These are phyloP conservation scores for Stemphylium lycopersici DNA, from an alignment of 2,329 filamentous ascomycete genomes.

Conservation along the genomic window DNA sequence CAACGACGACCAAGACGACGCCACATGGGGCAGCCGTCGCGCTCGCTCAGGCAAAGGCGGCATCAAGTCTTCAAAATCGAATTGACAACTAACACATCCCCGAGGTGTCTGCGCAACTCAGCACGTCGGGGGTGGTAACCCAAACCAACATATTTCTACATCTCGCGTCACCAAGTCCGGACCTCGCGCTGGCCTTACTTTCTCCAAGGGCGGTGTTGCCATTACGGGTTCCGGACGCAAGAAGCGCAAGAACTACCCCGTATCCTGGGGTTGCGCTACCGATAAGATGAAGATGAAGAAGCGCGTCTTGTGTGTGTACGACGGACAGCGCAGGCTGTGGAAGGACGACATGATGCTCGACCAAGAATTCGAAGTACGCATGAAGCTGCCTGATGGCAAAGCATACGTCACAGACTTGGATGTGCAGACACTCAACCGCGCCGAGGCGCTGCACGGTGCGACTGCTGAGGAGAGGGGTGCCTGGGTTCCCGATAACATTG, in stretches of 20 bases:
- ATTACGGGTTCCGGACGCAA: conserved; percentile 71
- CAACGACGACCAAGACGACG: conserved; percentile 59
- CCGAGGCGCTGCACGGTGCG: conserved; percentile 80
- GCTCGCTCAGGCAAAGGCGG: conserved; percentile 56
- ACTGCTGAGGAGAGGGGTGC: conserved; percentile 86
- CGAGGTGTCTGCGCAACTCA: conserved; percentile 52
- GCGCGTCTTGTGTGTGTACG: conserved; percentile 90
- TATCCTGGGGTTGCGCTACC: conserved; percentile 89
- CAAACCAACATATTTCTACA: conserved; percentile 38
- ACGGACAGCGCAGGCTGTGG: conserved; percentile 83
- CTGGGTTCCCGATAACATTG: conserved; percentile 76
- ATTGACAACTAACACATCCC: conserved; percentile 58
- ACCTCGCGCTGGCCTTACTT: conserved; percentile 68
- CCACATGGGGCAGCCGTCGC: conserved; percentile 58
- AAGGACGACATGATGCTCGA: conserved; percentile 99
- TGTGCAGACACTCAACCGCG: conserved; percentile 84
- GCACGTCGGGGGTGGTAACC: conserved; percentile 45
- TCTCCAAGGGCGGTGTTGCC: conserved; percentile 74
- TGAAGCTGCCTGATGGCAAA: conserved; percentile 70
- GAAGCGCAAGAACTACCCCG: conserved; percentile 90
- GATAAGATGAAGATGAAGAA: conserved; percentile 99
- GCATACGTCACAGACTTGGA: conserved; percentile 93
- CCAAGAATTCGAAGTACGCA: conserved; percentile 89
- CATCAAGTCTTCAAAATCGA: conserved; percentile 60
- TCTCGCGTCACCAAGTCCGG: conserved; percentile 22